Evolutionary conservation across 139 green algal genomes (phyloP).

Genomic region (Cymbomonas tetramitiformis): DNA sequence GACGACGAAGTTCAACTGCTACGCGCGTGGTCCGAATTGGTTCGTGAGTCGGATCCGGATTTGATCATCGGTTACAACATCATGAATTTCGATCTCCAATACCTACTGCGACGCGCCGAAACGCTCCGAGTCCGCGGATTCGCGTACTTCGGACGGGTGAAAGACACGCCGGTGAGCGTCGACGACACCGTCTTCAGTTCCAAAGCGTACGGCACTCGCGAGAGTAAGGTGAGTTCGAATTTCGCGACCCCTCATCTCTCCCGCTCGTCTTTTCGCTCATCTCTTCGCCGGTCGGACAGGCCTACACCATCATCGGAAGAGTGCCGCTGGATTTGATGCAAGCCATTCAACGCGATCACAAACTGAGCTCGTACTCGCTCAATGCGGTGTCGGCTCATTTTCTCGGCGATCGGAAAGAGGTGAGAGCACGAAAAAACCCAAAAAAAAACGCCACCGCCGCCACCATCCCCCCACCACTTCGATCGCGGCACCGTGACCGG

Average conservation of each 20-base stretch:
- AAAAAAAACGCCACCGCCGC: no score
- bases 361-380: slow-evolving; percentile 84
- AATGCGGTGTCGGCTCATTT: slow-evolving; percentile 92
- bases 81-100: slow-evolving; percentile 94
- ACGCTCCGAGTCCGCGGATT: slow-evolving; percentile 64
- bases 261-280: no score
- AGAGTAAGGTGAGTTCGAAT: slow-evolving; percentile 98
- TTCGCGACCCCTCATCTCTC: no score
- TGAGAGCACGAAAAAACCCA: no score
- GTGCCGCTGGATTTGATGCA: slow-evolving; percentile 88
- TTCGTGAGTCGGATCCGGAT: slow-evolving; percentile 66
- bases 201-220: slow-evolving; percentile 82
- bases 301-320: slow-evolving; percentile 84
- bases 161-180: slow-evolving; percentile 48
- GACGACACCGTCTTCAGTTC: slow-evolving; percentile 67
- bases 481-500: no score
- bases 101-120: slow-evolving; percentile 77
- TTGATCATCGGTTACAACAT: slow-evolving; percentile 96
- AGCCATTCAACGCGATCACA: slow-evolving; percentile 92
- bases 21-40: slow-evolving; percentile 45
- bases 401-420: slow-evolving; percentile 93
- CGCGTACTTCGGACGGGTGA: slow-evolving; percentile 69
- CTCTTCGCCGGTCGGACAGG: no score
- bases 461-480: no score
- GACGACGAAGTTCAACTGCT: slow-evolving; percentile 66